Evolutionary conservation across 2,329 filamentous ascomycete genomes (phyloP), one percentile per base, ranked within the genome.

Genomic region (Fusarium sacchari): DNA sequence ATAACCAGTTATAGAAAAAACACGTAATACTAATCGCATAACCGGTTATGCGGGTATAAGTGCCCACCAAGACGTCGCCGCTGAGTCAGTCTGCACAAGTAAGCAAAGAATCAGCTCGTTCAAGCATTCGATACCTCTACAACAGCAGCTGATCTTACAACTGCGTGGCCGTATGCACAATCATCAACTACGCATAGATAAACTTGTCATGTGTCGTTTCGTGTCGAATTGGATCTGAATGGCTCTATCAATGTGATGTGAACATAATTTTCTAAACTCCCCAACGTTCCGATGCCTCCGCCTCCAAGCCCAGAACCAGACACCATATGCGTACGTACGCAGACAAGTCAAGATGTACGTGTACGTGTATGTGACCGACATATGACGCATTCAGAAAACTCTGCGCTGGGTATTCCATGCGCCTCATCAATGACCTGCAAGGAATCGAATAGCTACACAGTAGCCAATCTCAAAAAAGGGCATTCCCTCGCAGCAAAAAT

Each of bases 371-470:
- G 20, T 15, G 20, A 55, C 60, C 49, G 53, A 68, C 64, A 73
- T 65, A 69, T 60, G 68, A 49, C 69, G 67, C 59, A 69, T 52
- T 72, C 59, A 69, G 67, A 74, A 70, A 78, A 78, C 75, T 77
- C 76, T 74, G 68, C 74, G 74, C 64, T 77, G 58, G 20, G 53
- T 72, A 72, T 69, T 61, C 55, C 64, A 69, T 76, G 76, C 73
- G 73, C 69, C 75, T 69, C 67, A 72, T 76, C 76, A 52, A 77
- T 76, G 70, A 61, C 71, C 75, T 74, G 72, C 72, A 73, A 72
- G 67, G 67, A 69, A 76, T 63, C 66, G 68, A 69, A 69, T 26
- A 57, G 64, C 75, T 60, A 76, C 68, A 30, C 69, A 67, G 76
- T 71, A 76, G 72, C 69, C 60, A 53, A 63, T 60, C 44, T 71